phyloP scores from a whole-genome alignment of 805 yeast species.

The Barnettozyma pratensis region DNA sequence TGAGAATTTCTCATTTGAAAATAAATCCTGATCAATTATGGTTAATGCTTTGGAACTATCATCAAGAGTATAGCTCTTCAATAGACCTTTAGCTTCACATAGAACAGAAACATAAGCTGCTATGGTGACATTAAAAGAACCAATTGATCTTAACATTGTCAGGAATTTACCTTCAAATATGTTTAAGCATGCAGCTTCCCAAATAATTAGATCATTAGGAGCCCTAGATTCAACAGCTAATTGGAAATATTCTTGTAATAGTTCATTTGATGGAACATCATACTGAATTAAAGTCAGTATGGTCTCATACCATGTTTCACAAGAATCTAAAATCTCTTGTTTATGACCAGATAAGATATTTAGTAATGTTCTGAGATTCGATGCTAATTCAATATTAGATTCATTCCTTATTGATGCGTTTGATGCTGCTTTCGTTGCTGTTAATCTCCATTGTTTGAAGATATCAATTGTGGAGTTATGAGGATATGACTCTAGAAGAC shows the following conservation, averaged over 20 bases:
- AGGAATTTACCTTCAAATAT: constrained; percentile 52
- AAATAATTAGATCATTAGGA: constrained; percentile 35
- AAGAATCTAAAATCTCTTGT: constrained; percentile 42
- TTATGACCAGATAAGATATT: constrained; percentile 34
- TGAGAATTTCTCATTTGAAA: constrained; percentile 37
- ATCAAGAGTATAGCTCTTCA: constrained; percentile 35
- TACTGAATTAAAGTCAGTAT: constrained; percentile 50
- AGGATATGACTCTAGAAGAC: constrained; percentile 33
- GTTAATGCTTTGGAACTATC: constrained; percentile 12
- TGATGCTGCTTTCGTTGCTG: constrained; percentile 21
- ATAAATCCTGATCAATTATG: constrained; percentile 24
- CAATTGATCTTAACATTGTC: constrained; percentile 52
- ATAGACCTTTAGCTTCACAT: constrained; percentile 58
- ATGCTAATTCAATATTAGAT: constrained; percentile 16
- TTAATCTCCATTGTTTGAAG: constrained; percentile 34
- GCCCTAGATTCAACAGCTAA: constrained; percentile 30
- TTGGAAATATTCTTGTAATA: constrained; percentile 37
- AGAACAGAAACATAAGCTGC: constrained; percentile 58
- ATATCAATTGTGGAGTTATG: constrained; percentile 22
- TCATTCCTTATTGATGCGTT: constrained; percentile 22
- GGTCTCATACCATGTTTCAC: constrained; percentile 67
- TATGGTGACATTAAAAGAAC: constrained; percentile 55
- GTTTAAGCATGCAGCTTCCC: constrained; percentile 55
- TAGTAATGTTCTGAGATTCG: constrained; percentile 28
- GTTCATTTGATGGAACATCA: constrained; percentile 49